phyloP scores from a whole-genome alignment of 768 basidiomycete genomes.

The Rubroboletus satanas region DNA sequence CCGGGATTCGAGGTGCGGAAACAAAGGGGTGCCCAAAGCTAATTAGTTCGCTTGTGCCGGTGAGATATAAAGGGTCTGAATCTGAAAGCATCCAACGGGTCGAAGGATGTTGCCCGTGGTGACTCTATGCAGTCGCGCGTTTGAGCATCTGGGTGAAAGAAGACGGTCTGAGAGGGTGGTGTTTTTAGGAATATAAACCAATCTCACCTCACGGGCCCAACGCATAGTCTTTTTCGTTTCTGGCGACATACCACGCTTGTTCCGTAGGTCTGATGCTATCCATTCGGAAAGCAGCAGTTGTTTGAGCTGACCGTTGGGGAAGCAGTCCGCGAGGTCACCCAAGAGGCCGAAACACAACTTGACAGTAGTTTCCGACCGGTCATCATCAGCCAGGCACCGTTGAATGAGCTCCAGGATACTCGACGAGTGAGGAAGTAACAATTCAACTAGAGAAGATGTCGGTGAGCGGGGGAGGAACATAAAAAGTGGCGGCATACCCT shows the following conservation, averaged over 20 bases:
- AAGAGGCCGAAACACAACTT: conserved; percentile 80
- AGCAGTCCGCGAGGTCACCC: conserved; percentile 90
- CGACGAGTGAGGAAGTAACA: conserved; percentile 64
- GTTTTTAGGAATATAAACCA: not conserved
- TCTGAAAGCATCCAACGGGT: conserved; percentile 27
- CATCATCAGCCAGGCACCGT: conserved; percentile 74
- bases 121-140: conserved; percentile 65
- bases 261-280: conserved; percentile 69
- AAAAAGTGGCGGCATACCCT: conserved; percentile 43
- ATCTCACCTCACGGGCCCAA: conserved; percentile 87
- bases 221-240: conserved; percentile 88
- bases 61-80: conserved; percentile 32
- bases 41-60: conserved; percentile 51
- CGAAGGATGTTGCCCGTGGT: conserved; percentile 8
- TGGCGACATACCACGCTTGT: conserved; percentile 64
- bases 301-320: conserved; percentile 78
- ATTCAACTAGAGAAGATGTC: conserved; percentile 5
- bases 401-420: conserved; percentile 80
- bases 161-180: not conserved
- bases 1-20: conserved; percentile 12
- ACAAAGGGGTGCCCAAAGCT: conserved; percentile 14
- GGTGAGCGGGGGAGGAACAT: not conserved
- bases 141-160: conserved; percentile 61
- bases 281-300: conserved; percentile 74
- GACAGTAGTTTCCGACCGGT: conserved; percentile 73